Percentiles rank a stretch among this genome's conserved stretches.
Evolutionary conservation across 1,284 basidiomycete species (phyloP).

Genomic region (Ceratobasidium sp.): DNA sequence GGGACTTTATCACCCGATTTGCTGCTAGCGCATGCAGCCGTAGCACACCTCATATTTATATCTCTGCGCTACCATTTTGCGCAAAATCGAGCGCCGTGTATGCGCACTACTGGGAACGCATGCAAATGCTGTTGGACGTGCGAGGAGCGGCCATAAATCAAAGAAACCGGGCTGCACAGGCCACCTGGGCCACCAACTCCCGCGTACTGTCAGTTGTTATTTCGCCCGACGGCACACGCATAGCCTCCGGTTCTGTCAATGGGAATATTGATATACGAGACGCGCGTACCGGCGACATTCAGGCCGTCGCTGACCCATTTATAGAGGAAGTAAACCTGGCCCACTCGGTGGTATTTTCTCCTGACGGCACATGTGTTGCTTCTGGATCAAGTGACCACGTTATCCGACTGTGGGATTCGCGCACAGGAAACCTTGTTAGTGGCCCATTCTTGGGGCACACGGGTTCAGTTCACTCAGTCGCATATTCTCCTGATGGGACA

Average conservation of each 20-base stretch:
- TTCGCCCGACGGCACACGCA: conserved; percentile 1
- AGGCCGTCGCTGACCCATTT: background rate
- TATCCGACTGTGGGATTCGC: background rate
- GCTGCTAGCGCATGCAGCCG: background rate
- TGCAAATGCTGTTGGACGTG: background rate
- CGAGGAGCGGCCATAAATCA: background rate
- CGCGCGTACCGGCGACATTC: background rate
- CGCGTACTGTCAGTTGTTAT: background rate
- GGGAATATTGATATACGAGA: background rate
- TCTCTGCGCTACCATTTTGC: background rate
- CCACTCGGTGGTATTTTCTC: background rate
- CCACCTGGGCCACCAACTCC: background rate
- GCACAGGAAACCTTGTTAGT: background rate
- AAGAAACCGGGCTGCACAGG: background rate
- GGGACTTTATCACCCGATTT: background rate
- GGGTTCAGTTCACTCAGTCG: too few species aligned
- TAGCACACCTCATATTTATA: conserved; percentile 1
- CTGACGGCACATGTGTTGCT: background rate
- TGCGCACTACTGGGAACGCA: background rate
- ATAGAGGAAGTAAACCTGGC: background rate
- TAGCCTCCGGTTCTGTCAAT: background rate
- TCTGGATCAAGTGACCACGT: background rate
- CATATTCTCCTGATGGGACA: too few species aligned
- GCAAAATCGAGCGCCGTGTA: background rate
- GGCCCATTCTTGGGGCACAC: too few species aligned